Evolutionary conservation across 2,329 filamentous ascomycete genomes (phyloP), one percentile per base, ranked within the genome.

Genomic region (Fusarium piperis): DNA sequence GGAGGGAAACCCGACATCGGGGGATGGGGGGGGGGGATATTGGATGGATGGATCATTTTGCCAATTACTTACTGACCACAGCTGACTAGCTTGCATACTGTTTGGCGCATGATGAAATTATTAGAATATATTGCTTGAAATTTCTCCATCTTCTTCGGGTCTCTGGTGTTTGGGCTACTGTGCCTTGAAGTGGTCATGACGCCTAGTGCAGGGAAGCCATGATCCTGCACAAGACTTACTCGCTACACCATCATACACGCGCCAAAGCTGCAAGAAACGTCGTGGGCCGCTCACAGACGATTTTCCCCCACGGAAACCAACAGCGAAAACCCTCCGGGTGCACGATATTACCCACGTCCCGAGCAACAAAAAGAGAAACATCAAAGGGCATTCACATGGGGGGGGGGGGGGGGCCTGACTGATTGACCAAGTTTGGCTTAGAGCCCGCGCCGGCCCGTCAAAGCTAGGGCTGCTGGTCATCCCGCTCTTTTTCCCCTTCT

Each of bases 91-190:
- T 67, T 44, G 66, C 71, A 74, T 74, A 74, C 59, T 74, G 71
- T 74, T 72, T 66, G 73, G 73, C 73, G 73, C 62, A 68, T 59
- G 71, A 72, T 72, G 68, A 73, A 67, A 65, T 64, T 44, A 71
- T 41, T 68, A 70, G 59, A 68, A 64, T 33, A 68, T 58, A 35
- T 39, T 48, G 48, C 61, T 58, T 41, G 11, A 36, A 32, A 10
- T 11, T 44, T 44, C 18, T 44, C 20, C 13, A 44, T 44, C 12
- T 44, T 44, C 15, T 12, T 2, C 12, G n/a, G 12, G 5, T 7
- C 36, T 20, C 3, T 18, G 3, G 23, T 39, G n/a, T 39, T 12
- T 39, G 5, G 3, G 36, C 36, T 20, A 20, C n/a, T 39, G 38
- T 13, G n/a, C 6, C 6, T 20, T 39, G 38, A 44, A 26, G 20